Evolutionary conservation across 2,329 filamentous ascomycete species (phyloP), one percentile per base, ranked within the genome.

Genomic region (Cercospora zeae-maydis): DNA sequence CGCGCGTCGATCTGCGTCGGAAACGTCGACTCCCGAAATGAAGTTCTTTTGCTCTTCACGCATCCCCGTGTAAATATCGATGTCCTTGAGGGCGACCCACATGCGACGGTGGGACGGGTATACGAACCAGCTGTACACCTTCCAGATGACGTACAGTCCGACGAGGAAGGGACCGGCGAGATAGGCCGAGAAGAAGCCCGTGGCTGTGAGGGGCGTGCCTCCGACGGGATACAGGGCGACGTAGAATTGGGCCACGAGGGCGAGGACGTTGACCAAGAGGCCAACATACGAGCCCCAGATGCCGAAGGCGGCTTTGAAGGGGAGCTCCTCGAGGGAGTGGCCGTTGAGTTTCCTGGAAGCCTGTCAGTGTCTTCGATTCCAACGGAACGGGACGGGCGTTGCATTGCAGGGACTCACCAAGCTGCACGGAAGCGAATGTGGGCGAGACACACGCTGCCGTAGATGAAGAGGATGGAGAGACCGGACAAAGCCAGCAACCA

Each of bases 361-460:
- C 58, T 57, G 27, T 63, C 42, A 63, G 53, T 51, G 36, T 34
- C 16, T 27, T 5, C 14, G 16, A 36, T 11, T 31, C 10, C 39
- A 10, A 5, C 39, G 10, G 10, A 21, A 42, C 16, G 39, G 39
- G 37, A 14, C 19, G 9, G 5, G 39, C 16, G 16, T 11, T 21
- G 16, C 2, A 10, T 21, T 10, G 1, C 8, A 30, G 21, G 11
- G 13, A 61, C 68, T 59, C 62, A 69, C 70, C 70, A 96, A 16
- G 88, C 91, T 27, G 30, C 55, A 33, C 93, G 91, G 84, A 97
- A 97, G 62, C 92, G 91, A 73, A 97, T 96, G 77, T 97, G 93
- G 27, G 89, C 86, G 11, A 96, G 78, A 75, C 91, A 95, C 75
- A 96, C 93, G 67, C 90, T 90, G 59, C 83, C 86, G 88, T 89